A percentile compares a stretch with the other conserved stretches of the same genome.
These are phyloP conservation scores for Isabelozyma gotoi DNA, from an alignment of 805 yeast genomes.

Conservation along the genomic window DNA sequence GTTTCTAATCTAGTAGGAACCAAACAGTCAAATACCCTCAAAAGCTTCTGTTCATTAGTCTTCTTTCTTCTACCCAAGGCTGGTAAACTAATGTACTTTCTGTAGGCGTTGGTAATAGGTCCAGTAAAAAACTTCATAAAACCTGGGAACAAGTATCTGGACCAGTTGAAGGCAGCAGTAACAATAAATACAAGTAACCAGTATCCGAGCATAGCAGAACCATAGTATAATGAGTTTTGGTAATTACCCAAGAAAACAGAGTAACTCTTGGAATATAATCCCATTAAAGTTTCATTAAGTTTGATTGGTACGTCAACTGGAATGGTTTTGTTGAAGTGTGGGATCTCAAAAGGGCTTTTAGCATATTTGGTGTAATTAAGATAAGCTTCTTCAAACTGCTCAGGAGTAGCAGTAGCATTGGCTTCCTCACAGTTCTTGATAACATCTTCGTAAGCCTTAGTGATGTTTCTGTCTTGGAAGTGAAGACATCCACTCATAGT, in stretches of 20 bases:
- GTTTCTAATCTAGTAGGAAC: conserved; percentile 40
- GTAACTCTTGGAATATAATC: conserved; percentile 12
- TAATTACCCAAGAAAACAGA: conserved; percentile 20
- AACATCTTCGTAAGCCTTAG: not conserved
- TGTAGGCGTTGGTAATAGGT: conserved; percentile 5
- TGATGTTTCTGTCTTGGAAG: not conserved
- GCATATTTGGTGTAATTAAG: conserved; percentile 14
- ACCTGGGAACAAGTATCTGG: conserved; percentile 11
- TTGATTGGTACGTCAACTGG: conserved; percentile 26
- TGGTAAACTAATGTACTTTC: conserved; percentile 20
- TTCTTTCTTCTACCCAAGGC: conserved; percentile 17
- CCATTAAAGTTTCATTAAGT: conserved; percentile 12
- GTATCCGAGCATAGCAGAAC: conserved; percentile 8
- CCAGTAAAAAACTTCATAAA: conserved; percentile 8
- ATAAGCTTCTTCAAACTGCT: not conserved
- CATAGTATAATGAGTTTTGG: conserved; percentile 23
- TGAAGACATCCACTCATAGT: conserved; percentile 17
- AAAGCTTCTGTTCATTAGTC: conserved; percentile 18
- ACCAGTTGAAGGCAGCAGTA: conserved; percentile 10
- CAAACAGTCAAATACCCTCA: conserved; percentile 19
- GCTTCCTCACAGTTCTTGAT: not conserved
- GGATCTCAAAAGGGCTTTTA: conserved; percentile 14
- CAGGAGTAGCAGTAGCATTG: not conserved
- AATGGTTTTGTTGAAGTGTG: conserved; percentile 18
- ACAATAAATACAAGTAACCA: conserved; percentile 7